Evolutionary conservation across 306 rosid genomes (phyloP), one percentile per base, ranked within the genome.

Genomic region (Boehmeria nivea): DNA sequence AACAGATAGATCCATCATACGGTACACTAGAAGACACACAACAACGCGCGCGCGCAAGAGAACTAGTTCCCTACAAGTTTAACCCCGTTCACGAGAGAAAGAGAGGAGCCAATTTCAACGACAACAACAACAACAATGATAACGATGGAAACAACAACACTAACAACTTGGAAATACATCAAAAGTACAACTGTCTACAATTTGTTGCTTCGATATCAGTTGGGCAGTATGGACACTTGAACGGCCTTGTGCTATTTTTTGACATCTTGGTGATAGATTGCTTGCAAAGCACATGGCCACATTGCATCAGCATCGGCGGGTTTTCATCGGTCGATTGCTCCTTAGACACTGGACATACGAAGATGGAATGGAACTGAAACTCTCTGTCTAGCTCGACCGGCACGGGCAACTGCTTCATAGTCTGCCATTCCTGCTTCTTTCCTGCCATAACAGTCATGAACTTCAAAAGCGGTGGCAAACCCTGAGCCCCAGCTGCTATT

Each of bases 281-380:
- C 78, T 87, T 91, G 64, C 93, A 91, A 25, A 91, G 94, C 62
- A 91, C 98, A 67, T 91, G 96, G 44, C 96, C 93, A 61, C 98
- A 91, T 25, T 83, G 43, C 94, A 87, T 78, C 69, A 84, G 73
- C 96, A 84, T 87, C 13, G 98, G 89, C 15, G 96, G 95, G 68
- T 91, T 91, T 40, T 91, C 95, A 1, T 82, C 96, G 0, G 89
- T 82, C 2, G 98, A 73, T 67, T 82, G 87, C 71, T 87, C 96
- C 79, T 87, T 91, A 3, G 98, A 87, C 56, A 91, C 99, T 0
- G 99, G 99, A 57, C 99, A 91, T 28, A 91, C 96, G 71, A 91
- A 91, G 47, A 87, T 56, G 31, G 99, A 87, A 79, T 87, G 99
- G 76, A 84, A 91, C 72, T 91, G 99, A 64, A 84, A 85, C 64